Conservation (phyloP, 78 protist species). For the Chrysochromulina tobinii region DNA sequence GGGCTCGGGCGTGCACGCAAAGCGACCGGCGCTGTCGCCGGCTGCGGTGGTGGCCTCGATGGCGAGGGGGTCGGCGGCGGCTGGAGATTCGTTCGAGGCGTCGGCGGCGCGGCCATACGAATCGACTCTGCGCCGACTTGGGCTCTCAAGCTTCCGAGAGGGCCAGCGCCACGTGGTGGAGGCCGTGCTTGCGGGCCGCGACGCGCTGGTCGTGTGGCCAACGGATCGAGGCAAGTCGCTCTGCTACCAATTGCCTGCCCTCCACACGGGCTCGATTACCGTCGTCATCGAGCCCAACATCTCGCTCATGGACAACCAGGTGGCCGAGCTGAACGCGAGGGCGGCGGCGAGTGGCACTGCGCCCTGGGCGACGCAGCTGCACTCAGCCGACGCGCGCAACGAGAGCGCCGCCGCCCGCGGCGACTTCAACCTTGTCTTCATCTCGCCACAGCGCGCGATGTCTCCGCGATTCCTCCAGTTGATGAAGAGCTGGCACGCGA, state of each 20-base stretch:
- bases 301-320: conserved; percentile 96
- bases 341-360: not conserved
- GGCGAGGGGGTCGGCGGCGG: too few relatives aligned
- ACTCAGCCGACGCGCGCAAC: not conserved
- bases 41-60: too few relatives aligned
- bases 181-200: conserved; percentile 31
- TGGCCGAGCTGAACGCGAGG: not conserved
- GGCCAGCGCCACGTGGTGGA: not conserved
- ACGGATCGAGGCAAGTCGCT: conserved; percentile 98
- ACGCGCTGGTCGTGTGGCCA: conserved; percentile 92
- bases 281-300: conserved; percentile 94
- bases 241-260: conserved; percentile 87
- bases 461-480: not conserved
- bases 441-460: not conserved
- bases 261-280: not conserved
- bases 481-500: not conserved
- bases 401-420: not conserved
- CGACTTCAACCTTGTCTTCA: not conserved
- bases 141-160: not conserved
- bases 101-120: too few relatives aligned
- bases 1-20: too few relatives aligned
- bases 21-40: too few relatives aligned
- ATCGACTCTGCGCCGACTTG: too few relatives aligned
- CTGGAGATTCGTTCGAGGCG: too few relatives aligned
- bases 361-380: not conserved